Conservation (phyloP, 2,329 filamentous ascomycete species). For the Penicillium expansum region DNA sequence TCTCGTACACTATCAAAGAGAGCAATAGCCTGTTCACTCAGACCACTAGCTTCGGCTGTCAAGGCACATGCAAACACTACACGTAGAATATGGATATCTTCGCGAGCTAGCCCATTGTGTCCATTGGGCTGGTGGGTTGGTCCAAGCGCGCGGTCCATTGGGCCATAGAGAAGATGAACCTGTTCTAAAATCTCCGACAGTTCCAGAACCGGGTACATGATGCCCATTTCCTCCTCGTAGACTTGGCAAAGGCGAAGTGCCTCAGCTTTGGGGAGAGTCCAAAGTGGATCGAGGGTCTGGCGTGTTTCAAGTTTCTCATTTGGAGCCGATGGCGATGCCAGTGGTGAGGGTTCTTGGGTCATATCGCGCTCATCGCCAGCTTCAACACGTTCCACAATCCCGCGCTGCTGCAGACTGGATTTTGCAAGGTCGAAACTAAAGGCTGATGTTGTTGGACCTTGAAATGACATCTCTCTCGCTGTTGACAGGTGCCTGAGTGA, state of each 20-base stretch:
- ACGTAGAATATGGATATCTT: conserved; percentile 70
- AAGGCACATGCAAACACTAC: conserved; percentile 76
- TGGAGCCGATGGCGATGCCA: conserved; percentile 29
- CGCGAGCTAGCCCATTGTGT: conserved; percentile 53
- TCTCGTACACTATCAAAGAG: conserved; percentile 75
- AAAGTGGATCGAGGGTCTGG: conserved; percentile 65
- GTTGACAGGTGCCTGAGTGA: conserved; percentile 21
- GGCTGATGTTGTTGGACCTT: conserved; percentile 77
- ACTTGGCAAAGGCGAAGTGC: conserved; percentile 73
- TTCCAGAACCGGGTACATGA: conserved; percentile 83
- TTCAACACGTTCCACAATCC: conserved; percentile 60
- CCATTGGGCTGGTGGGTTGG: neutral
- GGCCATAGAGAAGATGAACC: conserved; percentile 59
- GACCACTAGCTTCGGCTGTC: conserved; percentile 72
- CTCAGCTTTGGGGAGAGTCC: conserved; percentile 71
- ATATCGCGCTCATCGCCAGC: conserved; percentile 57
- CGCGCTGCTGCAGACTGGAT: conserved; percentile 80
- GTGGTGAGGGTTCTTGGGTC: conserved; percentile 38
- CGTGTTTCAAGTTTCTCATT: conserved; percentile 24
- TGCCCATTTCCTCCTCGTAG: conserved; percentile 82
- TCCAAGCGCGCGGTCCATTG: conserved; percentile 7
- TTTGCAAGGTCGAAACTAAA: conserved; percentile 85
- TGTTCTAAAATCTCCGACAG: conserved; percentile 67
- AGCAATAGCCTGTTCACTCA: conserved; percentile 68
- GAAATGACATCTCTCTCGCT: conserved; percentile 63